Evolutionary conservation across 2,329 filamentous ascomycete genomes (phyloP).

Genomic region (Scytalidium lignicola): DNA sequence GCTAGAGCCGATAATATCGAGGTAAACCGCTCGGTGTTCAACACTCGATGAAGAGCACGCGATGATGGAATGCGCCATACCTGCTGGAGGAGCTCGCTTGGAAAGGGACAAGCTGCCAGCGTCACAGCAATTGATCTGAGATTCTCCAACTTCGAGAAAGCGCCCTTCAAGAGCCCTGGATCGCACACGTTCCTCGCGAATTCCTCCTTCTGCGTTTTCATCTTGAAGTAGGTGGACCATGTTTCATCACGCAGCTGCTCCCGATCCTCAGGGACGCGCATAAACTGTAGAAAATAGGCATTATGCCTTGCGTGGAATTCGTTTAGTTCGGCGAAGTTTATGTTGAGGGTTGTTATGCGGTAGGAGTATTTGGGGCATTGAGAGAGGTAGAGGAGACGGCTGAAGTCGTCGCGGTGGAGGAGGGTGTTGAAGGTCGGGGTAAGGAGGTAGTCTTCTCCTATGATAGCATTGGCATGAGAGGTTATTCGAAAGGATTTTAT

Average conservation of each 20-base stretch:
- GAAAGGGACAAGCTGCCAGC: conserved; percentile 16
- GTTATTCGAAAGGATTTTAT: conserved; percentile 17
- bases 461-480: conserved; percentile 15
- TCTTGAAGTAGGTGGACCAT: conserved; percentile 24
- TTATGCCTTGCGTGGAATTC: conserved; percentile 26
- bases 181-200: conserved; percentile 18
- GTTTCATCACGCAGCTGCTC: conserved; percentile 24
- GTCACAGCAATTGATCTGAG: conserved; percentile 17
- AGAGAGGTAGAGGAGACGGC: conserved; percentile 17
- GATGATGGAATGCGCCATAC: conserved; percentile 23
- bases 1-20: conserved; percentile 13
- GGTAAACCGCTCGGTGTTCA: conserved; percentile 17
- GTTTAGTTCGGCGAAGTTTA: conserved; percentile 24
- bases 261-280: conserved; percentile 20
- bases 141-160: conserved; percentile 15
- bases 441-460: conserved; percentile 23
- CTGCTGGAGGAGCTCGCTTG: conserved; percentile 12
- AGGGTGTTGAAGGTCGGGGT: conserved; percentile 12
- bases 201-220: conserved; percentile 24
- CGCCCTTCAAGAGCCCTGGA: conserved; percentile 6
- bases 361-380: conserved; percentile 17
- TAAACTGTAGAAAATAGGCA: conserved; percentile 22
- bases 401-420: conserved; percentile 16
- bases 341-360: conserved; percentile 10
- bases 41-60: conserved; percentile 14